Percentiles rank a stretch among this genome's conserved stretches.
Conservation (phyloP, 2,329 filamentous ascomycete genomes). For the Dactylellina parvicollis region DNA sequence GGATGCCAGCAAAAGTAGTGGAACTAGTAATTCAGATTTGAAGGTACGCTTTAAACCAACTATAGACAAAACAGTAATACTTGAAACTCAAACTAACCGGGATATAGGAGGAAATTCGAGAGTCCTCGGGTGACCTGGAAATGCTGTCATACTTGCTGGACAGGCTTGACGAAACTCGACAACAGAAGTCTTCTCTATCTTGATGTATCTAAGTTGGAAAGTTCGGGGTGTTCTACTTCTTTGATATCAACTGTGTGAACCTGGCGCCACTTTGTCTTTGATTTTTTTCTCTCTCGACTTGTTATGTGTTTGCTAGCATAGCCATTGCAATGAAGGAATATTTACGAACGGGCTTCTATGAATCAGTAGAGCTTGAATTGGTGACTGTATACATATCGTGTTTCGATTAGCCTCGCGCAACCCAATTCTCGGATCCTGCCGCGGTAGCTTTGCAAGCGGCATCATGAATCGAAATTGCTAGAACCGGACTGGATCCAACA, state of each 20-base stretch:
- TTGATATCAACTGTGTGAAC: slow-evolving; percentile 6
- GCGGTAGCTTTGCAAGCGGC: too few relatives aligned
- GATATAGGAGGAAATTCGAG: slow-evolving; percentile 40
- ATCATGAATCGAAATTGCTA: too few relatives aligned
- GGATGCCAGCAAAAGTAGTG: slow-evolving; percentile 10
- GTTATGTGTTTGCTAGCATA: too few relatives aligned
- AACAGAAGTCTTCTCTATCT: slow-evolving; percentile 34
- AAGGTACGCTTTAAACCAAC: slow-evolving; percentile 14
- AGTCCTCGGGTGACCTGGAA: slow-evolving; percentile 32
- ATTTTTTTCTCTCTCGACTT: too few relatives aligned
- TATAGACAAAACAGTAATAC: not conserved
- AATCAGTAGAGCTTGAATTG: too few relatives aligned
- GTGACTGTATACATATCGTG: too few relatives aligned
- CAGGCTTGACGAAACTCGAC: slow-evolving; percentile 45
- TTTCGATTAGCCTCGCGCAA: too few relatives aligned
- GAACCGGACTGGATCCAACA: too few relatives aligned
- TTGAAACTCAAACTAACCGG: slow-evolving; percentile 4
- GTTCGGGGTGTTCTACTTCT: too few relatives aligned
- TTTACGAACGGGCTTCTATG: too few relatives aligned
- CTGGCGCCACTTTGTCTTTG: slow-evolving; percentile 33
- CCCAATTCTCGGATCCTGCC: not conserved
- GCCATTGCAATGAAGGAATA: too few relatives aligned
- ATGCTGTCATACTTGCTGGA: slow-evolving; percentile 48
- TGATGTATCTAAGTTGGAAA: too few relatives aligned
- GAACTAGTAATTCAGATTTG: slow-evolving; percentile 19